These are phyloP conservation scores for Xylaria sp. DNA, from an alignment of 2,329 filamentous ascomycete genomes.

Conservation along the genomic window DNA sequence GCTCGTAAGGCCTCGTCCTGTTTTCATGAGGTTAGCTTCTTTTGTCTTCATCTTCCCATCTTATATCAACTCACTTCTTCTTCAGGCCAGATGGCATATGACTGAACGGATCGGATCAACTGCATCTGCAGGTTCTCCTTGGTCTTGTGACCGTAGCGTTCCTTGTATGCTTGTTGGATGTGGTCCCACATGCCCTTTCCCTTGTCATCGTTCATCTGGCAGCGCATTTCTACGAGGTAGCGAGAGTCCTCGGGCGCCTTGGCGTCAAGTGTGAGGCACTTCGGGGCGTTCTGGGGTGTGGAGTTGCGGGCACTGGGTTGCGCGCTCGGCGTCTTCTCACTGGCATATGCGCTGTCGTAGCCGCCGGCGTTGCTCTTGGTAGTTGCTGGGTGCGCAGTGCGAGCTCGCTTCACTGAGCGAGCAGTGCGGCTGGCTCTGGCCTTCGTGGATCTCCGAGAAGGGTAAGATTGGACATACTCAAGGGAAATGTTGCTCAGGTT, in stretches of 20 bases:
- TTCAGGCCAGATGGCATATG: slow-evolving; percentile 44
- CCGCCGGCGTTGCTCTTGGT: slow-evolving; percentile 5
- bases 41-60: neutral
- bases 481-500: slow-evolving; percentile 15
- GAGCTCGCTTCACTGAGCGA: slow-evolving; percentile 21
- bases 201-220: slow-evolving; percentile 41
- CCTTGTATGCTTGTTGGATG: slow-evolving; percentile 43
- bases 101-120: slow-evolving; percentile 45
- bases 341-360: neutral
- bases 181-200: slow-evolving; percentile 56
- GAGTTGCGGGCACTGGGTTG: neutral
- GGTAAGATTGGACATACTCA: slow-evolving; percentile 15
- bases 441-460: slow-evolving; percentile 20
- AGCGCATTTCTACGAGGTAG: slow-evolving; percentile 46
- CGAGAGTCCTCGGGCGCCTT: slow-evolving; percentile 44
- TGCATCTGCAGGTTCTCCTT: slow-evolving; percentile 54
- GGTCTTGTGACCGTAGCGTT: slow-evolving; percentile 32
- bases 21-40: slow-evolving; percentile 14
- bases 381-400: slow-evolving; percentile 12
- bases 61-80: slow-evolving; percentile 44
- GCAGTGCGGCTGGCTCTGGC: slow-evolving; percentile 20
- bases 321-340: neutral
- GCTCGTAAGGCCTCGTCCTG: slow-evolving; percentile 40
- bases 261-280: slow-evolving; percentile 37
- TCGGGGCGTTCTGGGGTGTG: slow-evolving; percentile 7